phyloP scores from a whole-genome alignment of 2,329 filamentous ascomycete species.

The Metarhizium brunneum region DNA sequence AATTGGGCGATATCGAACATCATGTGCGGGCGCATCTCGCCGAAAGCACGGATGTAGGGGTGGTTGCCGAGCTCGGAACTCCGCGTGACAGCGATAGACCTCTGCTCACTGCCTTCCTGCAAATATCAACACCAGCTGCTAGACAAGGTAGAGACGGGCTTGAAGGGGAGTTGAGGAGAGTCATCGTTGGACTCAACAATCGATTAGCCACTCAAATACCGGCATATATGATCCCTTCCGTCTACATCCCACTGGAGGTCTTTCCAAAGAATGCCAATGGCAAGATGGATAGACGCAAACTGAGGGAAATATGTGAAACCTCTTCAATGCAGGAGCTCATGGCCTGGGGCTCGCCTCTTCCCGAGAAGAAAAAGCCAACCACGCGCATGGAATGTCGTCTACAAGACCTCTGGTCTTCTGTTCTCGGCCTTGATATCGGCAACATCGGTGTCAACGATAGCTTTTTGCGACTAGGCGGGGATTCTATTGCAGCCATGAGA shows the following conservation, averaged over 20 bases:
- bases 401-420: slow-evolving; percentile 4
- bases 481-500: slow-evolving; percentile 37
- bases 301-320: background rate
- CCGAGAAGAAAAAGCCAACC: background rate
- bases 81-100: background rate
- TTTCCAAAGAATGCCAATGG: background rate
- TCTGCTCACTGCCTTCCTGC: slow-evolving; percentile 2
- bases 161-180: background rate
- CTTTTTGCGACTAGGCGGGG: slow-evolving; percentile 38
- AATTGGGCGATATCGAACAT: slow-evolving; percentile 27
- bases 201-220: background rate
- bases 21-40: slow-evolving; percentile 3
- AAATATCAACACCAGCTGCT: background rate
- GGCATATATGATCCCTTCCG: slow-evolving; percentile 3
- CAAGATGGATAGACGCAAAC: background rate
- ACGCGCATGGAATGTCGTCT: background rate
- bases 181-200: background rate
- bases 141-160: background rate
- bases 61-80: slow-evolving; percentile 1
- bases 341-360: background rate
- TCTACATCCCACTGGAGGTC: background rate
- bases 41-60: background rate
- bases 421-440: slow-evolving; percentile 6
- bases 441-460: slow-evolving; percentile 29
- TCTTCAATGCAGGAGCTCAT: background rate